phyloP scores from a whole-genome alignment of 805 yeast genomes.

The Groenewaldozyma salmanticensis region DNA sequence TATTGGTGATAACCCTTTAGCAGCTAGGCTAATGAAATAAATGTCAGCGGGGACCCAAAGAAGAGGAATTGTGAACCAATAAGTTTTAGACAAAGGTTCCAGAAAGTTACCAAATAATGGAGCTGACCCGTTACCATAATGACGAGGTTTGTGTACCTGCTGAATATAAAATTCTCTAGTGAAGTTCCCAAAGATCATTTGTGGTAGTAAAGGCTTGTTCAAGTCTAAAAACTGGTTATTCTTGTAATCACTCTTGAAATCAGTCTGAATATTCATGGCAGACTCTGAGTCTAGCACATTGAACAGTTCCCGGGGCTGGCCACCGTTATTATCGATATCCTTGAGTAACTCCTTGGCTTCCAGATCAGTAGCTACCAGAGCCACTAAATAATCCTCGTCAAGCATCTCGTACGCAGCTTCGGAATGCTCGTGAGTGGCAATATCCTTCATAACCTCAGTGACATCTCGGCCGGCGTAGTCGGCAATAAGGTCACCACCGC shows the following conservation, averaged over 20 bases:
- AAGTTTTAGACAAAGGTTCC: constrained; percentile 83
- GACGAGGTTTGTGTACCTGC: constrained; percentile 96
- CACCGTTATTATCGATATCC: constrained; percentile 47
- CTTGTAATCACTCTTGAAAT: constrained; percentile 55
- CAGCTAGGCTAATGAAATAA: constrained; percentile 51
- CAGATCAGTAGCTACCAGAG: constrained; percentile 69
- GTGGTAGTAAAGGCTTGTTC: constrained; percentile 68
- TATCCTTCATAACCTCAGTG: constrained; percentile 71
- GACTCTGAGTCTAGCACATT: constrained; percentile 44
- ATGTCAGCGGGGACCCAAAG: constrained; percentile 81
- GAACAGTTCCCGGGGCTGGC: constrained; percentile 13
- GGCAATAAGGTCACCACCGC: constrained; percentile 48
- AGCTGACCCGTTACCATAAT: constrained; percentile 95
- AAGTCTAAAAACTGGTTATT: constrained; percentile 84
- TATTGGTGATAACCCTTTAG: constrained; percentile 36
- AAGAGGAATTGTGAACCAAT: constrained; percentile 89
- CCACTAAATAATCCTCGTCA: constrained; percentile 70
- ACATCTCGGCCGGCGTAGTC: constrained; percentile 31
- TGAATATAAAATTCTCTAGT: constrained; percentile 84
- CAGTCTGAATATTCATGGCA: constrained; percentile 68
- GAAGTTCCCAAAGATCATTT: constrained; percentile 68
- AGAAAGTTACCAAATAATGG: constrained; percentile 89
- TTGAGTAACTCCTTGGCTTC: constrained; percentile 65
- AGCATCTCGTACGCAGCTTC: constrained; percentile 80
- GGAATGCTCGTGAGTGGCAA: constrained; percentile 64